A percentile compares a stretch with the other conserved stretches of the same genome.
Conservation (phyloP, 2,329 filamentous ascomycete genomes). For the Hyphodiscus sp. region DNA sequence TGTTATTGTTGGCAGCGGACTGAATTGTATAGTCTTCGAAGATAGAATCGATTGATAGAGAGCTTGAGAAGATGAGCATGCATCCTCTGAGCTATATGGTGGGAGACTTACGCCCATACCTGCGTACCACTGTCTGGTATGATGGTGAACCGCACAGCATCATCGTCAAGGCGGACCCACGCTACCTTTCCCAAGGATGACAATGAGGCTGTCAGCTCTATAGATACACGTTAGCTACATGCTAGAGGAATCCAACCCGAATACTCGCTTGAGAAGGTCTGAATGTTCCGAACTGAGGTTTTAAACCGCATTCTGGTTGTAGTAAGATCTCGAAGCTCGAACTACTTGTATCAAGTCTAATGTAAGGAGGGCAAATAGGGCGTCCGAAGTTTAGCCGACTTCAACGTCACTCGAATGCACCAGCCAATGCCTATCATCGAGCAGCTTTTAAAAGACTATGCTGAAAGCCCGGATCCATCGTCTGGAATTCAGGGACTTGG, state of each 20-base stretch:
- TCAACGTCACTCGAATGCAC: not conserved
- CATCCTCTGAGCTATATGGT: constrained; percentile 1
- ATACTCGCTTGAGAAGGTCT: constrained; percentile 55
- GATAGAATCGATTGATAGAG: constrained; percentile 68
- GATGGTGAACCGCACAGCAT: constrained; percentile 86
- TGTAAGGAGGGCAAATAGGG: not conserved
- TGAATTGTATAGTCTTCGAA: constrained; percentile 82
- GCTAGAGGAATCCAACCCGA: not conserved
- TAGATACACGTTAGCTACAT: constrained; percentile 8
- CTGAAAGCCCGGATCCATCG: too few relatives aligned
- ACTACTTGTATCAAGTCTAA: too few relatives aligned
- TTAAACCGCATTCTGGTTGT: constrained; percentile 54
- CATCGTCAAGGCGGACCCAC: constrained; percentile 66
- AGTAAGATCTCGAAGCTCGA: not conserved
- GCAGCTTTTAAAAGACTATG: too few relatives aligned
- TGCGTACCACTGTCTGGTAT: constrained; percentile 92
- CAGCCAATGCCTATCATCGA: too few relatives aligned
- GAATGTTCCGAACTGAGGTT: constrained; percentile 59
- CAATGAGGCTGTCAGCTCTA: constrained; percentile 59
- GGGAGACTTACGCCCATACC: constrained; percentile 75
- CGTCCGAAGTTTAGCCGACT: not conserved
- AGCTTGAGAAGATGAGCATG: constrained; percentile 37
- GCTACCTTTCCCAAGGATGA: constrained; percentile 45
- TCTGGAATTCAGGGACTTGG: too few relatives aligned
- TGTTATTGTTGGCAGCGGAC: constrained; percentile 74